phyloP scores from a whole-genome alignment of 164 flowering plant genomes.

The Cinnamomum micranthum region DNA sequence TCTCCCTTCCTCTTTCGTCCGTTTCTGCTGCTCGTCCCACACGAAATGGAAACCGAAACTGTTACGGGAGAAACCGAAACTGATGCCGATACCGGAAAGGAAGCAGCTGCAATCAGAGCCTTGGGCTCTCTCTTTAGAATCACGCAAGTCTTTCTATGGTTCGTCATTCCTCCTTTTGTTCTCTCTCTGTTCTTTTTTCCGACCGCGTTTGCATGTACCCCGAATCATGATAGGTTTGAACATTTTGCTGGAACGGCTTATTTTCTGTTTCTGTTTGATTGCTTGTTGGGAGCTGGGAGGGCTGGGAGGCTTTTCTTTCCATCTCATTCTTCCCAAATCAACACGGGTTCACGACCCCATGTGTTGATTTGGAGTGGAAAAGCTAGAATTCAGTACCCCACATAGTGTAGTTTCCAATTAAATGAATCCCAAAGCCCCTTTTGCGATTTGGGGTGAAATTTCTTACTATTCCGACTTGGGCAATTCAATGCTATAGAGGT shows the following conservation, averaged over 20 bases:
- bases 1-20: too few species aligned
- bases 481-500: neutral
- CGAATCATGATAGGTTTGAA: neutral
- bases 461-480: neutral
- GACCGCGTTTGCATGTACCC: neutral
- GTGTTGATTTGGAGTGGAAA: neutral
- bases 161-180: slow-evolving; percentile 4
- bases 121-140: slow-evolving; percentile 69
- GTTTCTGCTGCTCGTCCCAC: too few species aligned
- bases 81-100: slow-evolving; percentile 12
- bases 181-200: slow-evolving; percentile 3
- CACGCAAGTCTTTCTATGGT: slow-evolving; percentile 64
- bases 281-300: neutral
- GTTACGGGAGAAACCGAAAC: neutral
- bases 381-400: neutral
- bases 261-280: neutral
- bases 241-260: too few species aligned
- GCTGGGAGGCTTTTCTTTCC: neutral
- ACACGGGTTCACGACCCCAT: neutral
- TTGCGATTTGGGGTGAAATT: neutral
- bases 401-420: neutral
- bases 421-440: neutral
- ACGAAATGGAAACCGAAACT: too few species aligned
- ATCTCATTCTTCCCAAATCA: neutral
- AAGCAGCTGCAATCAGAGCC: slow-evolving; percentile 43